Evolutionary conservation across 805 yeast species (phyloP).

Genomic region (Ogataea nonfermentans): DNA sequence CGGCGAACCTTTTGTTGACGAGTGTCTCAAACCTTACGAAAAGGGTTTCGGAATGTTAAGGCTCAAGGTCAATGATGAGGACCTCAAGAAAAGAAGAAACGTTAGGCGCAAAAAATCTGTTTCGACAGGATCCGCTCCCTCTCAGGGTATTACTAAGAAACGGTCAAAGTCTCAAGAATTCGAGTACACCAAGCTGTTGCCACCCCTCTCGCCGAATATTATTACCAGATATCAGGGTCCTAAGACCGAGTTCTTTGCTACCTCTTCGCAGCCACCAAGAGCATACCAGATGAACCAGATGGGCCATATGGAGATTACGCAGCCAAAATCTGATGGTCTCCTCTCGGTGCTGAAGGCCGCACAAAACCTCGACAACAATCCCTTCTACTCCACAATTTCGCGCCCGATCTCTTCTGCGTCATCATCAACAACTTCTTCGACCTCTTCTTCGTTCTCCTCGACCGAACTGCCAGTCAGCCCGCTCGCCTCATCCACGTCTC

Average conservation of each 20-base stretch:
- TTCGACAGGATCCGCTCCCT: constrained; percentile 1
- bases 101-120: constrained; percentile 21
- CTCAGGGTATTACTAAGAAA: constrained; percentile 4
- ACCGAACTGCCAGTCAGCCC: constrained; percentile 8
- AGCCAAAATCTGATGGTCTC: constrained; percentile 21
- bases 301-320: constrained; percentile 3
- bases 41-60: constrained; percentile 64
- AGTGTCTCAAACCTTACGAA: constrained; percentile 58
- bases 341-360: constrained; percentile 29
- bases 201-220: constrained; percentile 18
- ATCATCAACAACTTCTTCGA: constrained; percentile 13
- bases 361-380: constrained; percentile 19
- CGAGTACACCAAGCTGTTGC: constrained; percentile 15
- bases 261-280: not conserved
- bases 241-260: constrained; percentile 4
- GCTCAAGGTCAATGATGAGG: constrained; percentile 35
- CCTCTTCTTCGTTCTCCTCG: constrained; percentile 9
- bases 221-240: constrained; percentile 12
- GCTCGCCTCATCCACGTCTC: constrained; percentile 12
- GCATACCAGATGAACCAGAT: not conserved
- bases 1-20: constrained; percentile 64
- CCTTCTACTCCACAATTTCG: constrained; percentile 2
- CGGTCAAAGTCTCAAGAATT: constrained; percentile 4
- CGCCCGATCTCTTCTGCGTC: constrained; percentile 9
- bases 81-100: constrained; percentile 24